Percentiles rank a stretch among this genome's conserved stretches.
These are phyloP conservation scores for Jamesozyma rosinii DNA, from an alignment of 805 yeast species.

Conservation along the genomic window DNA sequence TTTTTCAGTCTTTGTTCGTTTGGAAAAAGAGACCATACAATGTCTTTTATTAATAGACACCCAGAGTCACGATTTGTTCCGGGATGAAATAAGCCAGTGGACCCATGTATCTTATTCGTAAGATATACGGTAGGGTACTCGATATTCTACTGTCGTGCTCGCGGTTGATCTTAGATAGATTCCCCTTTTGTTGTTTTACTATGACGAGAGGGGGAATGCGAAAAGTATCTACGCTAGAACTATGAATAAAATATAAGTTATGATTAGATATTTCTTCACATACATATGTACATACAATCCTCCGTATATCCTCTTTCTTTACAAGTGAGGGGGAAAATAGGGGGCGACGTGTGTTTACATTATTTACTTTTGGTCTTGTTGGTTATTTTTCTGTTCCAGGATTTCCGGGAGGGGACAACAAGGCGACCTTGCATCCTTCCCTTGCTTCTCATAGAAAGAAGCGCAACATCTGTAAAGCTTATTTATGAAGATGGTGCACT, in stretches of 20 bases:
- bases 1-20: neutral
- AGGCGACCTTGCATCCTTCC: slow-evolving; percentile 50
- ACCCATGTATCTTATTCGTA: slow-evolving; percentile 19
- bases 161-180: slow-evolving; percentile 79
- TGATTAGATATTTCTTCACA: slow-evolving; percentile 19
- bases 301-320: no score
- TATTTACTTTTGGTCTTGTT: slow-evolving; percentile 12
- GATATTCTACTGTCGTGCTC: slow-evolving; percentile 59
- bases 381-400: neutral
- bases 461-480: slow-evolving; percentile 68
- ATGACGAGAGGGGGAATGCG: slow-evolving; percentile 6
- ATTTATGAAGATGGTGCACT: slow-evolving; percentile 63
- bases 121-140: slow-evolving; percentile 12
- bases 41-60: slow-evolving; percentile 55
- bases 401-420: slow-evolving; percentile 67
- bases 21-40: slow-evolving; percentile 28
- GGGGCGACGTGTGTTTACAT: no score
- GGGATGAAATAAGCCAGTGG: slow-evolving; percentile 23
- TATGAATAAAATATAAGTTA: slow-evolving; percentile 18
- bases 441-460: slow-evolving; percentile 51
- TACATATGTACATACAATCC: slow-evolving; percentile 7
- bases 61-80: slow-evolving; percentile 49
- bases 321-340: no score
- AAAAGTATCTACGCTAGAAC: slow-evolving; percentile 23
- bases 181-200: slow-evolving; percentile 19